Evolutionary conservation across 768 basidiomycete genomes (phyloP).

Genomic region (Hirschioporus abietinus): DNA sequence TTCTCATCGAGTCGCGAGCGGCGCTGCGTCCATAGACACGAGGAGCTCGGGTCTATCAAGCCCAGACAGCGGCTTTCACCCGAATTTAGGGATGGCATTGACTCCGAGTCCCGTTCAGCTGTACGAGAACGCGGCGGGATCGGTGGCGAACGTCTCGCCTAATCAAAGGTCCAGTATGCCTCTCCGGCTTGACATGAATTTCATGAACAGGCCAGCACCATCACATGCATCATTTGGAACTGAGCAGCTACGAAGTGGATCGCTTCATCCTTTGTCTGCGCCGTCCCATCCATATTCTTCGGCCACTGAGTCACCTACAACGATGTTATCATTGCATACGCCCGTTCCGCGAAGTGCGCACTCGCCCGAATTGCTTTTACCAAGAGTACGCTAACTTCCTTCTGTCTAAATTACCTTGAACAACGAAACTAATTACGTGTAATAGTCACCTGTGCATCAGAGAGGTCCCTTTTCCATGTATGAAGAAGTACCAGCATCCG

Average conservation of each 20-base stretch:
- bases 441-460: background rate
- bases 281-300: background rate
- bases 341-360: background rate
- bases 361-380: slow-evolving; percentile 1
- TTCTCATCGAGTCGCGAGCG: background rate
- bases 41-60: background rate
- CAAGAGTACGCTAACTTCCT: background rate
- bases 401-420: background rate
- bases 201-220: background rate
- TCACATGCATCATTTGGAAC: background rate
- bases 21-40: background rate
- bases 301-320: background rate
- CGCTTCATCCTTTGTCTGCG: background rate
- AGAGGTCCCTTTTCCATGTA: slow-evolving; percentile 2
- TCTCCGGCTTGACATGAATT: slow-evolving; percentile 1
- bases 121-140: background rate
- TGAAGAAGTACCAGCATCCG: slow-evolving; percentile 2
- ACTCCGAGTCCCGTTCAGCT: background rate
- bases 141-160: background rate
- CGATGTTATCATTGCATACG: background rate
- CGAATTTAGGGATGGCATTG: background rate
- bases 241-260: background rate
- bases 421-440: background rate
- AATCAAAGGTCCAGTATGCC: background rate
- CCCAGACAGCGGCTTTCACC: background rate